These are phyloP conservation scores for Vigna hirtella DNA, from an alignment of 306 rosid species.

Conservation along the genomic window DNA sequence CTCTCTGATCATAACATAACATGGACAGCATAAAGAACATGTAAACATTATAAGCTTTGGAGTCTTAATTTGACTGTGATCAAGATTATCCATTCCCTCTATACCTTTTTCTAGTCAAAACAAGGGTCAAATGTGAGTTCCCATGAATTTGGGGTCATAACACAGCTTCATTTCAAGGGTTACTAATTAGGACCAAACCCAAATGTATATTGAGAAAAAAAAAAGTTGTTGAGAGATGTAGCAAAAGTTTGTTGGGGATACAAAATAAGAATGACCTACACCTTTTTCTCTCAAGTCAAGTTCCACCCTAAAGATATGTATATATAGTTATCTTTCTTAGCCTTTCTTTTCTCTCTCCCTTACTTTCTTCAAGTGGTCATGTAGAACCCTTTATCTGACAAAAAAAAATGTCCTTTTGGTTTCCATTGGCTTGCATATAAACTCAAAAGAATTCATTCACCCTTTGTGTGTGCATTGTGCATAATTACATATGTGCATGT, in stretches of 20 bases:
- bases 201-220: constrained; percentile 3
- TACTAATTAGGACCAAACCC: constrained; percentile 39
- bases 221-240: constrained; percentile 33
- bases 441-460: neutral
- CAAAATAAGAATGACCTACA: constrained; percentile 20
- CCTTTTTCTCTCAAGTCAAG: constrained; percentile 39
- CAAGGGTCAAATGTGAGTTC: constrained; percentile 49
- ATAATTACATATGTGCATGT: neutral
- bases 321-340: neutral
- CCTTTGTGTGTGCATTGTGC: neutral
- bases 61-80: constrained; percentile 42
- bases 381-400: constrained; percentile 22
- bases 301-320: neutral
- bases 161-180: constrained; percentile 35
- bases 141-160: constrained; percentile 51
- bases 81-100: constrained; percentile 22
- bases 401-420: constrained; percentile 37
- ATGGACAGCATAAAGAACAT: constrained; percentile 41
- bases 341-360: constrained; percentile 8
- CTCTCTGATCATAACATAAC: constrained; percentile 40
- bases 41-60: constrained; percentile 20
- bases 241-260: constrained; percentile 36
- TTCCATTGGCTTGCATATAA: constrained; percentile 7
- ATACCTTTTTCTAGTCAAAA: constrained; percentile 36
- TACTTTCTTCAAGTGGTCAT: constrained; percentile 29